phyloP scores from a whole-genome alignment of 495 filamentous ascomycete species.

The Talaromyces adpressus region DNA sequence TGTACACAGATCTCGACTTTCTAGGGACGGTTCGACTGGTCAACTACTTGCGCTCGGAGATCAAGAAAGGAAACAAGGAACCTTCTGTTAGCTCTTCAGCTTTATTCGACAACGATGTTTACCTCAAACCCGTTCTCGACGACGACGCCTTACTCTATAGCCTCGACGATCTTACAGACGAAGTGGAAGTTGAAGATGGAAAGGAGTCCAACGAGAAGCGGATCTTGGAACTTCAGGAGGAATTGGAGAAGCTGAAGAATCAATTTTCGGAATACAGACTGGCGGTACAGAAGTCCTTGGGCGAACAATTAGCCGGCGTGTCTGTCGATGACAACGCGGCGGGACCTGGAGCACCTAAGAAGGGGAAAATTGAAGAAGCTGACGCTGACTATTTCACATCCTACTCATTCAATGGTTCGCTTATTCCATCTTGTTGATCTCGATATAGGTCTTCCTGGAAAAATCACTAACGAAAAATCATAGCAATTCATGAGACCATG shows the following conservation, averaged over 20 bases:
- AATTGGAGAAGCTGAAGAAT: slow-evolving; percentile 53
- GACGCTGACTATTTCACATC: slow-evolving; percentile 72
- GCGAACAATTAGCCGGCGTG: slow-evolving; percentile 54
- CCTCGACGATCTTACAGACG: slow-evolving; percentile 64
- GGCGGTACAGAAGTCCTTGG: slow-evolving; percentile 63
- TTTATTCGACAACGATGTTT: slow-evolving; percentile 65
- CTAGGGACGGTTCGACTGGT: slow-evolving; percentile 76
- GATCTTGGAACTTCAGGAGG: slow-evolving; percentile 61
- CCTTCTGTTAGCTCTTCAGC: slow-evolving; percentile 48
- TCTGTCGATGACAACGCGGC: slow-evolving; percentile 18
- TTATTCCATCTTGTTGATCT: slow-evolving; percentile 9
- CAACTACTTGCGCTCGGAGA: slow-evolving; percentile 65
- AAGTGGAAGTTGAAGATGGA: slow-evolving; percentile 15
- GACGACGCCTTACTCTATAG: slow-evolving; percentile 82
- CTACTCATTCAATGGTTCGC: slow-evolving; percentile 67
- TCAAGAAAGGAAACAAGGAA: slow-evolving; percentile 42
- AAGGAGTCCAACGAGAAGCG: slow-evolving; percentile 38
- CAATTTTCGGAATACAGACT: slow-evolving; percentile 68
- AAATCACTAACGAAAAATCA: neutral
- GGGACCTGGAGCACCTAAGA: slow-evolving; percentile 12
- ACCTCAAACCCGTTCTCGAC: slow-evolving; percentile 77
- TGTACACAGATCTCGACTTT: slow-evolving; percentile 61
- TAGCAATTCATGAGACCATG: slow-evolving; percentile 90
- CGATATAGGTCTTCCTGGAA: neutral
- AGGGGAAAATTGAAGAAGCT: slow-evolving; percentile 25